Conservation (phyloP, 73 alveolate genomes). For the Tetrahymena borealis region DNA sequence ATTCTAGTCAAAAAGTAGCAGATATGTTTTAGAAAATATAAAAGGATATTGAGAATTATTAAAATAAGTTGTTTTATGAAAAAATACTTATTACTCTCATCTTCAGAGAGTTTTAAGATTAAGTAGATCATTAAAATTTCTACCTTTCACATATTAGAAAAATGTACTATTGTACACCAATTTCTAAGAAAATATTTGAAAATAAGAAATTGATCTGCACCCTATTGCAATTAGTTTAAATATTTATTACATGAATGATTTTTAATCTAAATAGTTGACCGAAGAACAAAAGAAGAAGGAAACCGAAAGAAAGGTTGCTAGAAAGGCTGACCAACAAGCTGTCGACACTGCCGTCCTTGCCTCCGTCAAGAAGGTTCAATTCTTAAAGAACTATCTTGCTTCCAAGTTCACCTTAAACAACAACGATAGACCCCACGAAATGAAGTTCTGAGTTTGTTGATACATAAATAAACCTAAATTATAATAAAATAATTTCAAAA, state of each 20-base stretch:
- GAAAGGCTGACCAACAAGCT: slow-evolving; percentile 13
- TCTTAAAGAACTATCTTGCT: slow-evolving; percentile 37
- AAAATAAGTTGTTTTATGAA: too few species aligned
- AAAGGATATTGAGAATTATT: too few species aligned
- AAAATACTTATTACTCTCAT: too few species aligned
- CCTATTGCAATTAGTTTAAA: slow-evolving; percentile 26
- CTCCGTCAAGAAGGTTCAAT: slow-evolving; percentile 34
- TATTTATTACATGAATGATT: not conserved
- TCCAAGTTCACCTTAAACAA: slow-evolving; percentile 36
- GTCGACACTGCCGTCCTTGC: slow-evolving; percentile 33
- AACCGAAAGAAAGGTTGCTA: slow-evolving; percentile 23
- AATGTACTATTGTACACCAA: not conserved
- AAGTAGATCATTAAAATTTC: too few species aligned
- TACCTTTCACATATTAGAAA: too few species aligned
- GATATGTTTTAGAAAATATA: too few species aligned
- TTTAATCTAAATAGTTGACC: slow-evolving; percentile 15
- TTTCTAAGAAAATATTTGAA: not conserved
- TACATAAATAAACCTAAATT: not conserved
- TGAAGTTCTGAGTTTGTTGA: slow-evolving; percentile 22
- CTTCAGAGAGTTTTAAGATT: too few species aligned
- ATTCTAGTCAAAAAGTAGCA: too few species aligned
- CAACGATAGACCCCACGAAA: slow-evolving; percentile 42
- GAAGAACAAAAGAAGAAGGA: slow-evolving; percentile 30
- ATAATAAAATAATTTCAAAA: not conserved
- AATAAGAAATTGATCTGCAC: slow-evolving; percentile 30